Evolutionary conservation across 129 eudicot species (phyloP).

Genomic region (Rutidosis leptorrhynchoides): DNA sequence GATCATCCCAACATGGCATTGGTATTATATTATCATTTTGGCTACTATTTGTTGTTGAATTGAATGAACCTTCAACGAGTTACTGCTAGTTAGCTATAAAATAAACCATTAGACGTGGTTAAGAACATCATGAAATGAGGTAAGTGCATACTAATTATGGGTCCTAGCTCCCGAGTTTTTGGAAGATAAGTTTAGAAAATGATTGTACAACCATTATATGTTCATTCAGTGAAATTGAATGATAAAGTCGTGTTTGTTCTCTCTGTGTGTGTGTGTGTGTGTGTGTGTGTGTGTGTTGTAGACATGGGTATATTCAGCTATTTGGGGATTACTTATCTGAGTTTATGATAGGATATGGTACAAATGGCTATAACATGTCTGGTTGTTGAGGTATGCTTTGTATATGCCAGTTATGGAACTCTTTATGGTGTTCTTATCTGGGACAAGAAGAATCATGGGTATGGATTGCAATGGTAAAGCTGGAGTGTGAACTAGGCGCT

Average conservation of each 20-base stretch:
- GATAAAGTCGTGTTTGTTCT: neutral
- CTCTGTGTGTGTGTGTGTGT: neutral
- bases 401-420: constrained; percentile 50
- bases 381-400: constrained; percentile 76
- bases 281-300: neutral
- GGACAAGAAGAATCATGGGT: constrained; percentile 65
- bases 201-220: constrained; percentile 18
- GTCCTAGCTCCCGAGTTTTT: constrained; percentile 17
- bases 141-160: constrained; percentile 11
- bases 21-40: constrained; percentile 2
- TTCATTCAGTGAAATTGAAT: constrained; percentile 21
- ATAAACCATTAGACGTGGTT: neutral
- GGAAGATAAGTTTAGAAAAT: constrained; percentile 4
- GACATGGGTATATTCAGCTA: constrained; percentile 43
- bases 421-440: constrained; percentile 48
- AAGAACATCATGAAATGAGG: constrained; percentile 3
- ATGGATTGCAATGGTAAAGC: constrained; percentile 67
- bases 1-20: neutral
- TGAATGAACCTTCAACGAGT: neutral
- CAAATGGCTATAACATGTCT: constrained; percentile 54
- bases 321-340: constrained; percentile 59
- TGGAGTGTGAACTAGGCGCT: constrained; percentile 58
- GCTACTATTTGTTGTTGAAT: neutral
- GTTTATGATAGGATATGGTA: constrained; percentile 50
- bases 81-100: neutral